A percentile compares a stretch with the other conserved stretches of the same genome.
Conservation (phyloP, 495 filamentous ascomycete genomes). For the Thozetella sp. region DNA sequence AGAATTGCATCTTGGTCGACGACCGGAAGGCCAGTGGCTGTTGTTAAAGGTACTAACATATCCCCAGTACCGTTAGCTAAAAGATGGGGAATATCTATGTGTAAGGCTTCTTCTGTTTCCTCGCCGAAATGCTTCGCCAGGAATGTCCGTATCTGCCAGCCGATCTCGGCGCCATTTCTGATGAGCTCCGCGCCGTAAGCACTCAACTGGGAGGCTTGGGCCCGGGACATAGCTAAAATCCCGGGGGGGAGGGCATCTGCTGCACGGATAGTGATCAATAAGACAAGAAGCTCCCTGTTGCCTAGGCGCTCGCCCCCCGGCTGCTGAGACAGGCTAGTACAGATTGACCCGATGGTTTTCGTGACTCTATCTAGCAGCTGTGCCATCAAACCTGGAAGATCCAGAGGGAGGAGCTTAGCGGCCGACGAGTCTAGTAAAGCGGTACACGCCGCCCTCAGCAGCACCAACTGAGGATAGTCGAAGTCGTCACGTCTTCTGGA, state of each 20-base stretch:
- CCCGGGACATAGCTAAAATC: constrained; percentile 2
- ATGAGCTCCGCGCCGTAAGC: constrained; percentile 24
- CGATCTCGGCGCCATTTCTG: constrained; percentile 19
- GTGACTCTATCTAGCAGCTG: neutral
- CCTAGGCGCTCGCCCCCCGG: neutral
- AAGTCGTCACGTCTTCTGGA: constrained; percentile 17
- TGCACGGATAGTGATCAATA: constrained; percentile 20
- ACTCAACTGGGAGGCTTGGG: constrained; percentile 20
- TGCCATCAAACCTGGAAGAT: constrained; percentile 9
- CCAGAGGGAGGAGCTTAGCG: constrained; percentile 12
- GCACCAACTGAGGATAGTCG: constrained; percentile 12
- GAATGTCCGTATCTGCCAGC: constrained; percentile 41
- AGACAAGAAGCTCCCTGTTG: constrained; percentile 8
- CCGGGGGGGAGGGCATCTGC: constrained; percentile 11
- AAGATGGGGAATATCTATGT: constrained; percentile 12
- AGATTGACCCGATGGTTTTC: neutral
- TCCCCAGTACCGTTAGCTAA: neutral
- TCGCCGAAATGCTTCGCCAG: constrained; percentile 27
- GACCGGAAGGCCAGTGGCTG: neutral
- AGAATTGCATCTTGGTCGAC: constrained; percentile 16
- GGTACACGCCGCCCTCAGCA: constrained; percentile 17
- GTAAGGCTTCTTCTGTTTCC: constrained; percentile 13
- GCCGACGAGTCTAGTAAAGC: constrained; percentile 10
- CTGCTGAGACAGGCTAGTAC: neutral
- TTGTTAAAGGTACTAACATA: neutral